Evolutionary conservation across 257 asterid species (phyloP), one percentile per base, ranked within the genome.

Genomic region (Solanum tarijense): DNA sequence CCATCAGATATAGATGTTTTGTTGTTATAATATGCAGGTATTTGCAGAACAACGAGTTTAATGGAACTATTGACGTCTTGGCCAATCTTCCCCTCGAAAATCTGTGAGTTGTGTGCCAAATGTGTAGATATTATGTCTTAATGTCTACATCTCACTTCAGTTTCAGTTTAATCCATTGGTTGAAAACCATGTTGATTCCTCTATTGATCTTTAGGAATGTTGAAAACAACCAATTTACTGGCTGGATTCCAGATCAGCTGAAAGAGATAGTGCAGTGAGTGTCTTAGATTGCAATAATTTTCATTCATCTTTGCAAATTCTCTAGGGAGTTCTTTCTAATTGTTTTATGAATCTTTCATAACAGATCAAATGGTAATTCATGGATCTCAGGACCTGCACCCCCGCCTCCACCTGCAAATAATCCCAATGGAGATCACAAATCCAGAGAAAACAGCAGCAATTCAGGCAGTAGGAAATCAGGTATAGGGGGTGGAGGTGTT

Each of bases 21-120:
- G 21, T n/a, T 36, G 35, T n/a, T 76, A 84, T 12, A 46, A 58
- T 87, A 25, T 88, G 89, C 92, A 97, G 99, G 99, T 92, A 93
- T 90, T 91, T 97, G 92, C 96, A 97, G 89, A 97, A 94, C 92
- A 96, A 97, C 91, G 98, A 96, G 92, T 94, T 97, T 90, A 93
- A 97, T 2, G 99, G 99, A 85, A 92, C 98, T 32, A 92, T 97
- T 21, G 96, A 97, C 32, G 98, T 96, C 87, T 98, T 97, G 66
- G 96, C 99, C 74, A 94, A 85, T 91, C 99, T 97, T 84, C 98
- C 99, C 46, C 99, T 97, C 12, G 89, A 91, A 52, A 90, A 85
- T 84, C 90, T 97, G 99, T 97, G 89, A 93, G 99, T 92, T 68
- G 21, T 29, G 23, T 35, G 23, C 83, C 35, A 12, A n/a, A 39